A percentile compares a stretch with the other conserved stretches of the same genome.
Evolutionary conservation across 345 rosid species (phyloP).

Genomic region (Dimocarpus longan): DNA sequence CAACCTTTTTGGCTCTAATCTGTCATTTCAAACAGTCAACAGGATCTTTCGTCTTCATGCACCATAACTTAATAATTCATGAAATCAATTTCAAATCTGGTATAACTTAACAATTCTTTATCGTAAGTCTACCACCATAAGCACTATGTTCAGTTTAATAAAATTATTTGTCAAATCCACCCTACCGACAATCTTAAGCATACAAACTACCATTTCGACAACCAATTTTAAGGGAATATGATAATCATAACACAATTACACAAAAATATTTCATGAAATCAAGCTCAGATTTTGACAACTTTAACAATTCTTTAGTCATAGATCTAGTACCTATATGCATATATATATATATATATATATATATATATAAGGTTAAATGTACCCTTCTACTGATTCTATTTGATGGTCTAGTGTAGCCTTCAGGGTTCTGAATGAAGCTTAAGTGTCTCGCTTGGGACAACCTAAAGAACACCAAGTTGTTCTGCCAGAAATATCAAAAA

Average conservation of each 20-base stretch:
- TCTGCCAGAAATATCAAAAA: conserved; percentile 47
- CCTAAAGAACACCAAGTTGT: conserved; percentile 87
- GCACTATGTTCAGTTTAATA: not conserved
- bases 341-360: not conserved
- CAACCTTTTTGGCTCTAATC: too few species aligned
- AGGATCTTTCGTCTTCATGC: not conserved
- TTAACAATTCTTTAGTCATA: not conserved
- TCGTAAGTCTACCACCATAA: not conserved
- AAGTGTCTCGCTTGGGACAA: conserved; percentile 59
- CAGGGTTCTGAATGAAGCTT: conserved; percentile 62
- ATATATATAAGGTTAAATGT: not conserved
- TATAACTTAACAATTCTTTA: not conserved
- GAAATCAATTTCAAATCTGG: not conserved
- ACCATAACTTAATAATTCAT: not conserved
- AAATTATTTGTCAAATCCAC: not conserved
- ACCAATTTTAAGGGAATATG: too few species aligned
- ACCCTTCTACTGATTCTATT: conserved; percentile 13
- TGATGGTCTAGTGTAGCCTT: conserved; percentile 30
- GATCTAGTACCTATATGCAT: not conserved
- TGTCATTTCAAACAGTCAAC: too few species aligned
- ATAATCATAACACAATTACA: too few species aligned
- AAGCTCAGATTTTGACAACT: not conserved
- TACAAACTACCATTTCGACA: not conserved
- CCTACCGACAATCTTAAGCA: not conserved
- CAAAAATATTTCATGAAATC: not conserved